phyloP scores from a whole-genome alignment of 495 filamentous ascomycete genomes.

The Cercophora scortea region DNA sequence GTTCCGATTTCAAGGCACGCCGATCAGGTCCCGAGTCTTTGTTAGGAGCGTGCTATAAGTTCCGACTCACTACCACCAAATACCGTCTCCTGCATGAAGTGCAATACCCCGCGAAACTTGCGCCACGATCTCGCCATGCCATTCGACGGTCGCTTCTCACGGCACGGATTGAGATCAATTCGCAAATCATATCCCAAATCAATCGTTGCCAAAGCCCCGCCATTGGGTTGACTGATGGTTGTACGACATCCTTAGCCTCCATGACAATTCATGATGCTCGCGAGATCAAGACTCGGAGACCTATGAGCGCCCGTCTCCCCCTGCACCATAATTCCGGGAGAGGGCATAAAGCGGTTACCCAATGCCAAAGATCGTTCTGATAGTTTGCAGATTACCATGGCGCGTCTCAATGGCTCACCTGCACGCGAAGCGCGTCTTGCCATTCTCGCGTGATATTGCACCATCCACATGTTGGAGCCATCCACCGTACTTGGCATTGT shows the following conservation, averaged over 20 bases:
- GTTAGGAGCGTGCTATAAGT: background rate
- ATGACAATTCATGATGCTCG: too few relatives aligned
- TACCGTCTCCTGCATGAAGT: constrained; percentile 5
- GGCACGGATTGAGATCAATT: background rate
- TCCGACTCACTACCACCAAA: background rate
- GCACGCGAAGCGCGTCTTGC: constrained; percentile 1
- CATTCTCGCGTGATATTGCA: constrained; percentile 23
- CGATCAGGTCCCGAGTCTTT: background rate
- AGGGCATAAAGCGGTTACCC: too few relatives aligned
- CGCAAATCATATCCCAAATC: background rate
- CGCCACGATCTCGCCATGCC: constrained; percentile 1
- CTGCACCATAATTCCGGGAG: too few relatives aligned
- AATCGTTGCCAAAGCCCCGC: background rate
- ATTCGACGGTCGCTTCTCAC: background rate
- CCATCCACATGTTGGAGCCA: constrained; percentile 1
- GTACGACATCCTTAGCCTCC: too few relatives aligned
- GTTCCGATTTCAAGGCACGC: background rate
- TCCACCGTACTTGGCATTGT: constrained; percentile 3
- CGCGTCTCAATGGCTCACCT: background rate
- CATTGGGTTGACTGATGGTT: background rate
- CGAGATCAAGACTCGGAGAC: too few relatives aligned
- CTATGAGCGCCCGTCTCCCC: too few relatives aligned
- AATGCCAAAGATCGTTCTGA: too few relatives aligned
- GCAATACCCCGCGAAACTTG: constrained; percentile 11
- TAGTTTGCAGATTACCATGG: too few relatives aligned